Percentiles rank a stretch among this genome's conserved stretches.
phyloP scores from a whole-genome alignment of 179 eudicot genomes.

The Nepenthes alata region DNA sequence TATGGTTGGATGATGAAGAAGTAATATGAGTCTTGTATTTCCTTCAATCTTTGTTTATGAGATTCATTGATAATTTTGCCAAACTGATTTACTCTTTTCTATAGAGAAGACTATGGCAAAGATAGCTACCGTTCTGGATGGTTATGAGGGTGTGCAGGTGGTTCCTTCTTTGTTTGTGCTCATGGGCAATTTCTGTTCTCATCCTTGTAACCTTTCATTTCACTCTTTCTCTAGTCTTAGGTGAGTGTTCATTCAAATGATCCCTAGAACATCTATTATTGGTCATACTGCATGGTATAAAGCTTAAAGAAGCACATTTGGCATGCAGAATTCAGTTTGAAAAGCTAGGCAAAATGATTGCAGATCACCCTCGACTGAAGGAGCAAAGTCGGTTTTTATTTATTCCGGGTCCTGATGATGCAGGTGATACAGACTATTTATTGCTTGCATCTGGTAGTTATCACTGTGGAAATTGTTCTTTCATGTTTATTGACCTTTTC shows the following conservation, averaged over 20 bases:
- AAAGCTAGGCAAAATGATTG: constrained; percentile 79
- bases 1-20: constrained; percentile 83
- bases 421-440: constrained; percentile 30
- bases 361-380: constrained; percentile 47
- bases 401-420: constrained; percentile 89
- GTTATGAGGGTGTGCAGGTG: constrained; percentile 71
- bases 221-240: constrained; percentile 64
- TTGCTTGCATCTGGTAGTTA: not conserved
- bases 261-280: not conserved
- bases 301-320: not conserved
- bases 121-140: constrained; percentile 57
- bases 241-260: constrained; percentile 23
- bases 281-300: not conserved
- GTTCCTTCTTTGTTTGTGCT: constrained; percentile 94
- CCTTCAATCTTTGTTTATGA: not conserved
- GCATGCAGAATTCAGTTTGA: constrained; percentile 68
- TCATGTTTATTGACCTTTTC: constrained; percentile 6
- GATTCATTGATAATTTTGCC: constrained; percentile 1
- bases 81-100: constrained; percentile 13
- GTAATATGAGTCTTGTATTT: constrained; percentile 24
- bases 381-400: constrained; percentile 73
- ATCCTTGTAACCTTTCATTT: constrained; percentile 73
- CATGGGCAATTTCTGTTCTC: constrained; percentile 88
- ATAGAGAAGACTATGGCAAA: constrained; percentile 76
- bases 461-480: not conserved